Base-by-base conservation (phyloP, 2,329 filamentous ascomycete genomes). In the Rhytidhysteron rufulum region DNA sequence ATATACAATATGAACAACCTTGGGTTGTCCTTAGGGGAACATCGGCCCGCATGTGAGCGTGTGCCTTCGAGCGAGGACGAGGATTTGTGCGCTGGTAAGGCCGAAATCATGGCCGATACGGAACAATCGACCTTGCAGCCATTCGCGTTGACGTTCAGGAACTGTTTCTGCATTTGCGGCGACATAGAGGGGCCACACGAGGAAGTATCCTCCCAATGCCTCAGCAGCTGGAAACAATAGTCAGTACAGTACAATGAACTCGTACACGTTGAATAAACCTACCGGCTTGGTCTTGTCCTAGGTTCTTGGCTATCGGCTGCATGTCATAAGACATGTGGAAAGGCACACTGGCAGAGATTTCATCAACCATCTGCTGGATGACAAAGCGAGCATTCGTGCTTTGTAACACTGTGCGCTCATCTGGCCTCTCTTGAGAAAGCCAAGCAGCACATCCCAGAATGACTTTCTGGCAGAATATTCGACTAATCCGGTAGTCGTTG, bases 111-210 rank as follows among this genome's bases (percentile, higher is more conserved):
- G 57, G 0, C 64, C 65, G 17, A 69, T 66, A 21, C 57, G 47
- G 10, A 51, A 54, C n/a, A 69, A 47, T 13, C 63, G 53, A 13
- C 60, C 58, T 1, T 52, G 48, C 2, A 69, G 42, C 66, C 66
- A 69, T 24, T 61, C 53, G 15, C 58, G 54, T 40, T 69, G 66
- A 5, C 45, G 45, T 35, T 61, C 54, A 1, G 63, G 53, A 5
- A 68, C 53, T 0, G 54, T 61, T 21, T 66, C 61, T 0, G 65
- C 58, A 29, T 66, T 65, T 7, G 59, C 55, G 5, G 60, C 58
- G 13, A 68, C 63, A 35, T 63, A 68, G 2, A 69, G 50, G 3
- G 66, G 66, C 65, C 65, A 68, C 3, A 67, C 62, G 37, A 67
- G 51, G 10, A 62, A 62, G 48, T 67, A 69, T 7, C 59, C 65